Percentiles rank a stretch among this genome's conserved stretches.
Conservation (phyloP, 2,329 filamentous ascomycete species). For the Achaetomium macrosporum region DNA sequence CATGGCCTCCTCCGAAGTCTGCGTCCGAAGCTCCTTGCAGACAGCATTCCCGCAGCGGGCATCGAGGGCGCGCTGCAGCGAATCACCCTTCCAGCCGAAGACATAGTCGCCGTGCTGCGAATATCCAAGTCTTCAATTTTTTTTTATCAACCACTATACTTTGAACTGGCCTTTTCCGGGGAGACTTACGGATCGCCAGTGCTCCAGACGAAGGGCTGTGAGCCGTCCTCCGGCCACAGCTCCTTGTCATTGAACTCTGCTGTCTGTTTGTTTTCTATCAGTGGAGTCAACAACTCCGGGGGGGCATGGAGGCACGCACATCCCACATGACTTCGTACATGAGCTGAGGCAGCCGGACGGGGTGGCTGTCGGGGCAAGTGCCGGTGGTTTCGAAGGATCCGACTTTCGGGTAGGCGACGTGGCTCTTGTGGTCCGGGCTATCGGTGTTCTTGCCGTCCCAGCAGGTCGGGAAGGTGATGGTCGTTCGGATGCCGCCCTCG, state of each 20-base stretch:
- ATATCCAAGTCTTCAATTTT: slow-evolving; percentile 19
- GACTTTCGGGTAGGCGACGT: slow-evolving; percentile 32
- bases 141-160: neutral
- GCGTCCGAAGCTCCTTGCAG: slow-evolving; percentile 22
- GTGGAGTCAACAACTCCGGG: neutral
- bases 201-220: slow-evolving; percentile 27
- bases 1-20: slow-evolving; percentile 20
- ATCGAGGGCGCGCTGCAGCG: slow-evolving; percentile 1
- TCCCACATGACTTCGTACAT: slow-evolving; percentile 43
- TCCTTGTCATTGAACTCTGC: slow-evolving; percentile 29
- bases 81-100: slow-evolving; percentile 10
- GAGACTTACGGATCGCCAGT: slow-evolving; percentile 22
- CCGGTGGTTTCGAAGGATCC: slow-evolving; percentile 25
- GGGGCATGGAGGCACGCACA: slow-evolving; percentile 3
- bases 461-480: slow-evolving; percentile 41
- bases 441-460: slow-evolving; percentile 51
- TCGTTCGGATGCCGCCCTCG: slow-evolving; percentile 37
- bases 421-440: slow-evolving; percentile 37
- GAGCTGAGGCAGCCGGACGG: slow-evolving; percentile 28
- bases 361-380: slow-evolving; percentile 25
- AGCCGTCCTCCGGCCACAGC: slow-evolving; percentile 33
- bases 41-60: slow-evolving; percentile 19
- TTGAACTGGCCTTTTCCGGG: neutral
- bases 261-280: slow-evolving; percentile 20
- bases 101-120: slow-evolving; percentile 23